Base-by-base conservation (phyloP, 2,329 filamentous ascomycete genomes). In the Pseudocercospora fuligena region DNA sequence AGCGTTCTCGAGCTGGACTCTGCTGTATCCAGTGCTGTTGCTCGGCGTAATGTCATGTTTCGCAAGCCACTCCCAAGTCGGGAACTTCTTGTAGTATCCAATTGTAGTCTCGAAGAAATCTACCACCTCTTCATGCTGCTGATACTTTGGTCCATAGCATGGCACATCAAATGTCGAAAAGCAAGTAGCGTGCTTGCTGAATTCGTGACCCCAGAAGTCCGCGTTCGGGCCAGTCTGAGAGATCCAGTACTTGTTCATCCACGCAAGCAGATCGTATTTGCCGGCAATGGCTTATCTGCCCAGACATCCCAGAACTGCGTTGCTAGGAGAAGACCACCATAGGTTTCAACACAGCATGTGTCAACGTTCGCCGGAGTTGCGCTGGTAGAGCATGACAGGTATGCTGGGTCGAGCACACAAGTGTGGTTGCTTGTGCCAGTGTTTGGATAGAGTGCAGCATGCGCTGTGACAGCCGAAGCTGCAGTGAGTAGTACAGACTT, bases 221-320 rank as follows among this genome's bases (percentile, higher is more conserved):
- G 80, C 76, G 78, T 88, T 90, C 14, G 84, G 81, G 58, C 84
- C 82, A 66, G 80, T 79, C 70, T 87, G 86, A 57, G 83, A 83
- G 70, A 89, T 82, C 89, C 89, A 91, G 83, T 83, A 85, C 73
- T 84, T 88, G 74, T 88, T 86, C 89, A 91, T 91, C 80, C 84
- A 91, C 1, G 81, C 83, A 1, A 90, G 82, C 1, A 90, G 80
- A 73, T 90, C 88, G 68, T 81, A 82, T 70, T 84, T 85, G 65
- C 85, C 1, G 89, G 88, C 7, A 89, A 81, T 23, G 87, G 73
- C 73, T 91, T 80, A 2, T 88, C 88, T 0, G 89, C 90, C 74
- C 88, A 88, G 0, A 86, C 87, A 71, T 84, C 80, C 89, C 89
- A 91, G 76, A 87, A 89, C 69, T 90, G 88, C 0, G 88, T 90